A percentile compares a stretch with the other conserved stretches of the same genome.
Evolutionary conservation across 2,329 filamentous ascomycete genomes (phyloP).

Genomic region (Teratosphaeria nubilosa): DNA sequence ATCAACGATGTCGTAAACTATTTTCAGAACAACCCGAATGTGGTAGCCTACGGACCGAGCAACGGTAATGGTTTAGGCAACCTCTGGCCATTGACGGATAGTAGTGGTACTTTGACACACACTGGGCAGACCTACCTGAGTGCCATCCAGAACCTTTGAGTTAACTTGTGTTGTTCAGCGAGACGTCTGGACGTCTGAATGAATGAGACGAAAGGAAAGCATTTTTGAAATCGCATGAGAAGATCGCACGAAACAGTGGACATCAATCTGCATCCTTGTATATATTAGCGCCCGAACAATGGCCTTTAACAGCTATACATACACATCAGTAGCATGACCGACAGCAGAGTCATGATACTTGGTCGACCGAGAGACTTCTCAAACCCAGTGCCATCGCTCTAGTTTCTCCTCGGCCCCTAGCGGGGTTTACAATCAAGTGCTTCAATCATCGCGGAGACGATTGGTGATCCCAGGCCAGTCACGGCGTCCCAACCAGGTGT

Average conservation of each 20-base stretch:
- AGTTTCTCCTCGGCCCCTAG: background rate
- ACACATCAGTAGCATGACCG: background rate
- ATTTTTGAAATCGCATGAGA: background rate
- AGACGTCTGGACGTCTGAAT: background rate
- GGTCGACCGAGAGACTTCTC: background rate
- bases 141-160: slow-evolving; percentile 7
- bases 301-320: background rate
- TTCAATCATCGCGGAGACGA: slow-evolving; percentile 12
- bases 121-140: slow-evolving; percentile 9
- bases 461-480: slow-evolving; percentile 20
- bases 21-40: slow-evolving; percentile 13
- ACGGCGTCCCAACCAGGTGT: slow-evolving; percentile 14
- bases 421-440: background rate
- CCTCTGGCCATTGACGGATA: slow-evolving; percentile 13
- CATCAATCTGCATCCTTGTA: background rate
- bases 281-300: background rate
- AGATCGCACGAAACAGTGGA: background rate
- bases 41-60: slow-evolving; percentile 19
- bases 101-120: slow-evolving; percentile 7
- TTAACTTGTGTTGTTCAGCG: background rate
- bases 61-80: slow-evolving; percentile 17
- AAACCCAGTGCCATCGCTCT: background rate
- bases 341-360: background rate
- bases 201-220: background rate
- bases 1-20: slow-evolving; percentile 16